These are phyloP conservation scores for Trichopus zeylanicus DNA, from an alignment of 116 monocot species.

Conservation along the genomic window DNA sequence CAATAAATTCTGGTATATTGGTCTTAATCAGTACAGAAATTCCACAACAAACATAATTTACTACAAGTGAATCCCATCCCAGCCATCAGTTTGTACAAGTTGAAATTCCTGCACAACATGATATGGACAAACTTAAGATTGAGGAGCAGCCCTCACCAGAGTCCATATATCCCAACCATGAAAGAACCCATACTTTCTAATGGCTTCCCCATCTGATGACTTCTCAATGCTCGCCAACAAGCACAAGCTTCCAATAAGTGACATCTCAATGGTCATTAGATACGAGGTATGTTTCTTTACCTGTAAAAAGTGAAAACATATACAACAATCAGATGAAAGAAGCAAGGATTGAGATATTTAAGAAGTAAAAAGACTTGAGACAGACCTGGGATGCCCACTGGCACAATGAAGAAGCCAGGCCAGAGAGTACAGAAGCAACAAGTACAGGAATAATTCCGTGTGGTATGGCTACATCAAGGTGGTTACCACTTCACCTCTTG, in stretches of 20 bases:
- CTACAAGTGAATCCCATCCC: too few species aligned
- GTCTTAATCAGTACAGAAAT: too few species aligned
- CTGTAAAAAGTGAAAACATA: slow-evolving; percentile 20
- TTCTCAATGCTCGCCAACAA: slow-evolving; percentile 71
- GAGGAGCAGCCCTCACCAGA: slow-evolving; percentile 33
- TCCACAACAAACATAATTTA: too few species aligned
- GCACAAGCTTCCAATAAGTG: slow-evolving; percentile 77
- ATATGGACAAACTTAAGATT: neutral
- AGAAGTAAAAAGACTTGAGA: neutral
- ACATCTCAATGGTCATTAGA: slow-evolving; percentile 97
- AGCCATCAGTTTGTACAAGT: too few species aligned
- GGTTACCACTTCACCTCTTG: slow-evolving; percentile 35
- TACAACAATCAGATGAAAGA: neutral
- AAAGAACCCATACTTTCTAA: slow-evolving; percentile 84
- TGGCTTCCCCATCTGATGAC: slow-evolving; percentile 95
- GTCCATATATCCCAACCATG: slow-evolving; percentile 84
- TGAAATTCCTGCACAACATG: neutral
- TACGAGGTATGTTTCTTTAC: slow-evolving; percentile 95
- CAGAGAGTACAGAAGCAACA: slow-evolving; percentile 94
- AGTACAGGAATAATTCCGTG: slow-evolving; percentile 88
- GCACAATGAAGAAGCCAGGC: slow-evolving; percentile 86
- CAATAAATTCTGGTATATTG: too few species aligned
- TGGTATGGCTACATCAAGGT: slow-evolving; percentile 45
- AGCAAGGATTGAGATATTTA: neutral
- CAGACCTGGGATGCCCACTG: slow-evolving; percentile 97